A percentile compares a stretch with the other conserved stretches of the same genome.
phyloP scores from a whole-genome alignment of 805 yeast species.

The Nakazawaea populi region DNA sequence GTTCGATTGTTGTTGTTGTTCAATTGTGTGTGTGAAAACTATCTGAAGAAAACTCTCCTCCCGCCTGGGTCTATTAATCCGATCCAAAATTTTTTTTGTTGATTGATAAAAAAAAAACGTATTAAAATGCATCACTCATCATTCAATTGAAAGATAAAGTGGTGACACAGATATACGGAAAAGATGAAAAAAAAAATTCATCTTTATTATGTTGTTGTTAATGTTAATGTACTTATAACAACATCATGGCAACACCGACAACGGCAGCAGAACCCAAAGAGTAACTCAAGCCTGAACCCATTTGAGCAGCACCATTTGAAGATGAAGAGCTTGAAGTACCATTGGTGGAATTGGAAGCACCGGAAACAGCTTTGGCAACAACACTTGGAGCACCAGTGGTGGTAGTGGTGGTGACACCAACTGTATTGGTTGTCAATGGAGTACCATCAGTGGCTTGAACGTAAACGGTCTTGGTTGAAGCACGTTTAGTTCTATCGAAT shows the following conservation, averaged over 20 bases:
- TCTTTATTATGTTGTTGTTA: no score
- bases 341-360: conserved; percentile 16
- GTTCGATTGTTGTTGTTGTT: background rate
- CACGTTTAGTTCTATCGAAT: conserved; percentile 37
- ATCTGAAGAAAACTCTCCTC: background rate
- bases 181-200: background rate
- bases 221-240: background rate
- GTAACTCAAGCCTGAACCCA: conserved; percentile 15
- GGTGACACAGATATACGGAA: no score
- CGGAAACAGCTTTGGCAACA: conserved; percentile 14
- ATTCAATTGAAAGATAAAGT: no score
- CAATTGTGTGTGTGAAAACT: background rate
- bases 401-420: no score
- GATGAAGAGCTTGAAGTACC: conserved; percentile 19
- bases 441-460: conserved; percentile 15
- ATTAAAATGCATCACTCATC: no score
- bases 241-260: conserved; percentile 6
- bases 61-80: background rate
- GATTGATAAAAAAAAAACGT: no score
- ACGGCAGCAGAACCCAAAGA: conserved; percentile 9
- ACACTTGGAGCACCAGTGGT: background rate
- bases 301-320: conserved; percentile 18
- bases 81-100: background rate
- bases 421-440: conserved; percentile 6
- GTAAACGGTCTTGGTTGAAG: conserved; percentile 31